phyloP scores from a whole-genome alignment of 73 alveolate species.

The Tetrahymena thermophila region DNA sequence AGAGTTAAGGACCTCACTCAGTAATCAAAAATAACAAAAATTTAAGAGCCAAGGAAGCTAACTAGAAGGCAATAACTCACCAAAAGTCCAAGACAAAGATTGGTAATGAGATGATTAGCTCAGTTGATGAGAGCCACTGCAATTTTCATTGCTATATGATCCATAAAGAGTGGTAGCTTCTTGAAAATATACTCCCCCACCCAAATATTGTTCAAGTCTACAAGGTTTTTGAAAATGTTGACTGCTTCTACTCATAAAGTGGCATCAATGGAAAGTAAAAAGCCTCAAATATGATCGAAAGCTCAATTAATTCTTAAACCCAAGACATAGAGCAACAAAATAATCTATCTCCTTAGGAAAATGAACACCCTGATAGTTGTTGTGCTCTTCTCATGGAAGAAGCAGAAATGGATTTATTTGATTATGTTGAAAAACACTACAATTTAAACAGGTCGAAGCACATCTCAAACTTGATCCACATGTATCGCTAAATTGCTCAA shows the following conservation, averaged over 20 bases:
- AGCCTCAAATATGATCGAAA: not conserved
- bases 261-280: not conserved
- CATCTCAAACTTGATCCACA: not conserved
- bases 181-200: not conserved
- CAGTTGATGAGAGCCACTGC: not conserved
- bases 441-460: not conserved
- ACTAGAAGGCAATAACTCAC: not conserved
- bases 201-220: not conserved
- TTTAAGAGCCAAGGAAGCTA: not conserved
- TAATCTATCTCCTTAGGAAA: not conserved
- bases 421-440: not conserved
- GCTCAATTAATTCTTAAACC: not conserved
- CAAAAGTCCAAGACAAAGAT: not conserved
- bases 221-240: not conserved
- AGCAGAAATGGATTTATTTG: not conserved
- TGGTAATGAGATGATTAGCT: not conserved
- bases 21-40: not conserved
- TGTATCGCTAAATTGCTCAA: not conserved
- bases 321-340: not conserved
- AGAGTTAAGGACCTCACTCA: not conserved
- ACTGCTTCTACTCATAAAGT: not conserved
- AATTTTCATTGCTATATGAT: not conserved
- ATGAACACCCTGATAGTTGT: not conserved
- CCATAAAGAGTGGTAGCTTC: constrained; percentile 2
- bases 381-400: not conserved